Base-by-base conservation (phyloP, 345 rosid genomes). In the Aegle marmelos region DNA sequence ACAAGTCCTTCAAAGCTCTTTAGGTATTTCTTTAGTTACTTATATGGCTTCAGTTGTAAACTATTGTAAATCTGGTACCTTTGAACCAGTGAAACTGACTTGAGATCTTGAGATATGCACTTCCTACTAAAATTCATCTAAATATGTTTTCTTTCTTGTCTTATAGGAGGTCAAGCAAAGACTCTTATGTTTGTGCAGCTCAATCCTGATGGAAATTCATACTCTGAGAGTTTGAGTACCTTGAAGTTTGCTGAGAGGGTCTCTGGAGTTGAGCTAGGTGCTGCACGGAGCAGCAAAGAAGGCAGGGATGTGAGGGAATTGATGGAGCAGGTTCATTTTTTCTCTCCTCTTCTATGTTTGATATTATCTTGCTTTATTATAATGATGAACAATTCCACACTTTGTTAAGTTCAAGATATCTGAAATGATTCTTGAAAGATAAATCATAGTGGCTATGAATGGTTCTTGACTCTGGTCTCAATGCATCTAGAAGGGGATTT, bases 151-250 rank as follows among this genome's bases (percentile, higher is more conserved):
- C 73, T 7, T 63, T 66, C 36, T 62, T 80, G 27, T 34, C 5
- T 31, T 72, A 21, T 87, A 96, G 99, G 99, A 63, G 99, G 99
- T 78, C 92, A 87, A 83, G 99, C 99, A 73, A 97, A 96, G 77
- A 97, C 99, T 0, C 80, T 97, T 3, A 97, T 97, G 99, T 89
- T 97, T 75, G 98, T 97, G 79, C 99, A 97, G 87, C 95, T 97
- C 73, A 97, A 94, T 80, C 98, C 99, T 17, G 99, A 97, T 22
- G 79, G 25, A 66, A 82, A 1, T 39, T 94, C 99, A n/a, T 91
- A 86, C 80, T 85, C 90, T 24, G 99, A 96, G 86, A 88, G 86
- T 36, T 74, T 87, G 83, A 91, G 99, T 76, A 97, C 98, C 14
- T 83, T 94, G 86, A 97, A 97, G 86, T 97, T 97, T 58, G 99